Evolutionary conservation across 106 monocot species (phyloP), one percentile per base, ranked within the genome.

Genomic region (Acanthochlamys bracteata): DNA sequence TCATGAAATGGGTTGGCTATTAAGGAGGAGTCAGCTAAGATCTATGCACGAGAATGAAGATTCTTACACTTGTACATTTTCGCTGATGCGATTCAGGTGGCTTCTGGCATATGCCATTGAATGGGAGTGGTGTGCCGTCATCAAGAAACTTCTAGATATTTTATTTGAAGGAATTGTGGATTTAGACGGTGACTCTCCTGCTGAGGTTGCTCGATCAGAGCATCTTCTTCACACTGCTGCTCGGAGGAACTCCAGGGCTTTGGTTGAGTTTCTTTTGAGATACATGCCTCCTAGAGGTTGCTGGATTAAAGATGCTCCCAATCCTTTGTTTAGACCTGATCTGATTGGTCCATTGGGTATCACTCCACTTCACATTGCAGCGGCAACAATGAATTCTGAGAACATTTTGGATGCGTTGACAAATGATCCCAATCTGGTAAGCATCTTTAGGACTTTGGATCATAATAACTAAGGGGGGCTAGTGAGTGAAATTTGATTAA

Each of bases 1-100:
- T 23, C 59, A 92, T 66, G 92, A 92, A 70, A 74, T 92, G 41
- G 92, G 92, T 19, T 92, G 92, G 92, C 82, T 92, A 75, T 77
- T 92, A 27, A 65, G 79, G 7, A 74, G 75, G 64, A 73, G 57
- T 63, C 69, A 77, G 42, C 20, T 79, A 59, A 66, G 53, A 24
- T 76, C 75, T 59, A 63, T 21, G 41, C 57, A 59, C 20, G 46
- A 60, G 24, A 11, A 61, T 15, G 16, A 42, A 17, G 52, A 58
- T 27, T 55, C 64, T 70, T 55, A 10, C 56, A 20, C 62, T 23
- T 58, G 53, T 55, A 10, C 40, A 51, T 88, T 82, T 61, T 66
- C 78, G 3, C 51, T 80, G 25, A 45, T 49, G 66, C 71, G 82
- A 63, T 88, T 85, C 61, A 77, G 17, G 55, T 71, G 70, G 79